phyloP scores from a whole-genome alignment of 345 rosid genomes.

The Acer saccharum region DNA sequence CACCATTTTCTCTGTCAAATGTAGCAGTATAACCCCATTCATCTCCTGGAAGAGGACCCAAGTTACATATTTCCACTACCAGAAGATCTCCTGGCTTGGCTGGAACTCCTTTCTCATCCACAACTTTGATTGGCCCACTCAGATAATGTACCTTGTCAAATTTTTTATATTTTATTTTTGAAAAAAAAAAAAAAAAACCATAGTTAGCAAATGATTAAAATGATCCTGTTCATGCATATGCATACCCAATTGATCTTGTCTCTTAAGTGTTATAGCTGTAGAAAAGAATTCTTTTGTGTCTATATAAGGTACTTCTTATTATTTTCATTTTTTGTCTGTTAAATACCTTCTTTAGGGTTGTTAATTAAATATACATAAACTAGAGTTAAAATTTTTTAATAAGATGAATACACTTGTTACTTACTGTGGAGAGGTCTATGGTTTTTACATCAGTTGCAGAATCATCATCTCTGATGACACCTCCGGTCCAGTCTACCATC shows the following conservation, averaged over 20 bases:
- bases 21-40: constrained; percentile 91
- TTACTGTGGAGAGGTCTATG: constrained; percentile 58
- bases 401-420: constrained; percentile 12
- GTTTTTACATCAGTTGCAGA: constrained; percentile 58
- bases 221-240: background rate
- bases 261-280: background rate
- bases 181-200: background rate
- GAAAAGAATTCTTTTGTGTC: background rate
- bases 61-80: constrained; percentile 75
- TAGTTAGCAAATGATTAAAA: background rate
- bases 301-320: background rate
- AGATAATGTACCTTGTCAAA: constrained; percentile 64
- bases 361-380: background rate
- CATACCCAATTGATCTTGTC: background rate
- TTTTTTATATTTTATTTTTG: background rate
- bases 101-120: constrained; percentile 63
- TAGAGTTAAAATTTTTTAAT: too few species aligned
- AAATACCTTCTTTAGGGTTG: background rate
- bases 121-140: constrained; percentile 74
- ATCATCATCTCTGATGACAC: constrained; percentile 58
- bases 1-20: constrained; percentile 87
- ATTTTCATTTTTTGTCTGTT: background rate
- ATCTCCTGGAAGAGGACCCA: constrained; percentile 86
- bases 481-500: constrained; percentile 76
- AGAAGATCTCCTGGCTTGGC: constrained; percentile 87